Percentiles rank a stretch among this genome's conserved stretches.
phyloP scores from a whole-genome alignment of 2,329 filamentous ascomycete species.

The Phialocephala sp. region DNA sequence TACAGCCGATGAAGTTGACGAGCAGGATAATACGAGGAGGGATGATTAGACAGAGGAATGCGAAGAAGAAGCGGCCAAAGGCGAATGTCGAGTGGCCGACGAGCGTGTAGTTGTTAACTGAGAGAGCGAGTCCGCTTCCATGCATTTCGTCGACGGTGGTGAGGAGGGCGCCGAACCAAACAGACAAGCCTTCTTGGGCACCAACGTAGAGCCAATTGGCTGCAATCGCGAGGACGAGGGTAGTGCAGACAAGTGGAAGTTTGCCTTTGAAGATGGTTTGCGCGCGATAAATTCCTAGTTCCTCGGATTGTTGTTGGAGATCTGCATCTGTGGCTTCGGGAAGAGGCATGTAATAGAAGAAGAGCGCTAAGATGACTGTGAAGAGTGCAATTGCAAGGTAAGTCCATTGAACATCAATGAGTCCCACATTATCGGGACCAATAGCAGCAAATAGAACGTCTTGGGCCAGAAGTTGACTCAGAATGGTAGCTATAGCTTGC shows the following conservation, averaged over 20 bases:
- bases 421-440: constrained; percentile 49
- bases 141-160: constrained; percentile 43
- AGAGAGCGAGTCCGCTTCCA: constrained; percentile 50
- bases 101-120: constrained; percentile 70
- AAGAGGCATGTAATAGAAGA: constrained; percentile 72
- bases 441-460: constrained; percentile 74
- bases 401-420: constrained; percentile 82
- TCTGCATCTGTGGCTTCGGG: constrained; percentile 61
- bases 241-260: constrained; percentile 48
- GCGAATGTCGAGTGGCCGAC: constrained; percentile 77
- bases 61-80: constrained; percentile 72
- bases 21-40: constrained; percentile 73
- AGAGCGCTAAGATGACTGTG: constrained; percentile 71
- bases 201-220: constrained; percentile 83
- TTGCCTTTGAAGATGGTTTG: constrained; percentile 38
- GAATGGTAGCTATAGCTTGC: constrained; percentile 75
- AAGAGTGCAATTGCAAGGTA: constrained; percentile 82
- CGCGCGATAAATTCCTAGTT: constrained; percentile 31
- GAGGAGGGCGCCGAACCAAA: constrained; percentile 63
- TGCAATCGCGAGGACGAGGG: constrained; percentile 72
- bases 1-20: constrained; percentile 64
- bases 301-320: constrained; percentile 53
- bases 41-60: constrained; percentile 63
- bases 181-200: constrained; percentile 69
- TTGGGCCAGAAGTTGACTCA: constrained; percentile 74